Base-by-base conservation (phyloP, 2,329 filamentous ascomycete genomes). In the Mollisiaceae sp. region DNA sequence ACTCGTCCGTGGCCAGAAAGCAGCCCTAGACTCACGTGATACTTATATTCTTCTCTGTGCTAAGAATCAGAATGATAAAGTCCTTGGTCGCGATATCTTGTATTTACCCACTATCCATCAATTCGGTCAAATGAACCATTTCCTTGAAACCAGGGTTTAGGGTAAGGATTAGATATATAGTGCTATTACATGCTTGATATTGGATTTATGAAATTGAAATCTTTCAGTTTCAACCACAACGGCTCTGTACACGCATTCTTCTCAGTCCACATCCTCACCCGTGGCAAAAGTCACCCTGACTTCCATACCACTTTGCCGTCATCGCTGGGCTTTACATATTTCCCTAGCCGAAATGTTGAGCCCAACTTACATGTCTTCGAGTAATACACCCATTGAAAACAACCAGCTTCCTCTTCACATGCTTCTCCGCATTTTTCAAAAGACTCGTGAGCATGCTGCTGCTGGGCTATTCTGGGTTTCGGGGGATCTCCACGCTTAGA, bases 341-440 rank as follows among this genome's bases (percentile, higher is more conserved):
- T 60, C 11, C 68, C 69, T 9, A 67, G 55, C 22, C 67, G 41
- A 45, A 68, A 64, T 14, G 63, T 55, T 9, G 55, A 43, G 3
- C 63, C 56, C 39, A 72, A 41, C 24, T 56, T 65, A 56, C 69
- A 73, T 15, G 58, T 68, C 32, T 67, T 56, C 20, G 67, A 69
- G 47, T 73, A 71, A 52, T 73, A 75, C 1, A 74, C 71, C 67
- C 75, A 80, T 68, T 80, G 78, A 45, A 78, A 76, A 61, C 79
- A 80, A 4, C 68, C 59, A 1, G 59, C 41, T 5, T 74, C 65
- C 2, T 70, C 70, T 52, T 81, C 76, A 69, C 85, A 88, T 12
- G 84, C 82, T 54, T 77, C 78, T 5, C 79, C 77, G 70, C 84
- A 86, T n/a, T 81, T 76, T 54, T 82, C 80, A 14, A 75, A 74